These are phyloP conservation scores for Stephania cephalantha DNA, from an alignment of 164 flowering plant genomes.

Conservation along the genomic window DNA sequence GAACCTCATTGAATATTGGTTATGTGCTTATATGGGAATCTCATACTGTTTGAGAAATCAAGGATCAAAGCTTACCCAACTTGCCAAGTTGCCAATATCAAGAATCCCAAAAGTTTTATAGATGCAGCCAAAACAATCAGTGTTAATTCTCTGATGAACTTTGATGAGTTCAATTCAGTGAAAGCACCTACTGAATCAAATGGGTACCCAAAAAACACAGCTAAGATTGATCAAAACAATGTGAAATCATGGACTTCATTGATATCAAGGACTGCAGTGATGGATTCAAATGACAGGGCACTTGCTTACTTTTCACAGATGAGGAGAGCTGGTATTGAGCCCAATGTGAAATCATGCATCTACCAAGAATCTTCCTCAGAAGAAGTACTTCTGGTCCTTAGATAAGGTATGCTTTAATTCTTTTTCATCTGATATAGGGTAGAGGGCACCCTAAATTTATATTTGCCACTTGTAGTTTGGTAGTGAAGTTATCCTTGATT, in stretches of 20 bases:
- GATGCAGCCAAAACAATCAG: background rate
- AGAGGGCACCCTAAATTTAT: no score
- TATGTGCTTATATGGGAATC: background rate
- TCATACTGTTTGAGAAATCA: background rate
- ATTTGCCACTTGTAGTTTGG: no score
- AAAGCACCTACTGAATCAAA: background rate
- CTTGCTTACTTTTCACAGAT: background rate
- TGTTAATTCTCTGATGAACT: background rate
- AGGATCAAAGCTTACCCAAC: background rate
- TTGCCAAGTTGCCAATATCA: no score
- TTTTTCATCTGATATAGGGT: no score
- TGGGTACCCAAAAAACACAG: background rate
- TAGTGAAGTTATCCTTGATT: no score
- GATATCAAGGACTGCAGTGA: background rate
- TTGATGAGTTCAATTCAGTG: no score
- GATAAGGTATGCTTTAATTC: no score
- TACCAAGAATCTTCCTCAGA: no score
- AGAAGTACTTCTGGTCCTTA: no score
- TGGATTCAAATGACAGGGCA: background rate
- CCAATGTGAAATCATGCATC: background rate
- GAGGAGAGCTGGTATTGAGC: slow-evolving; percentile 6
- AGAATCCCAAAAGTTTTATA: no score
- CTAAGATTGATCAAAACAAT: background rate
- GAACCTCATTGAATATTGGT: no score
- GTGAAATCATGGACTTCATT: slow-evolving; percentile 8